Conservation (phyloP, 768 basidiomycete species). For the Leucogyrophana mollusca region DNA sequence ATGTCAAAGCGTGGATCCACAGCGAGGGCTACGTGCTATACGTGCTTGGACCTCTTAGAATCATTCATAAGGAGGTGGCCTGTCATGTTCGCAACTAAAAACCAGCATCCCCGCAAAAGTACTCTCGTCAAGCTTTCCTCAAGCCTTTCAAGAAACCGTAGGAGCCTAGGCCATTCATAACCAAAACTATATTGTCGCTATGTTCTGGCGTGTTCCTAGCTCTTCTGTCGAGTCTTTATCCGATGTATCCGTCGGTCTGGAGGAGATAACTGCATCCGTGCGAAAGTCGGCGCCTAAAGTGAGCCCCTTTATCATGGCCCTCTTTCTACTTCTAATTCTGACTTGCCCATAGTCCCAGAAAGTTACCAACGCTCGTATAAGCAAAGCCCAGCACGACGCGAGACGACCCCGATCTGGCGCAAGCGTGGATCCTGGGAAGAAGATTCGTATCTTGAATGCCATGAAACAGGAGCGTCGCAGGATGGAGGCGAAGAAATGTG, state of each 20-base stretch:
- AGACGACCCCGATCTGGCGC: neutral
- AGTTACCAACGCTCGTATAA: constrained; percentile 1
- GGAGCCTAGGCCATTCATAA: constrained; percentile 1
- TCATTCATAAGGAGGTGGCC: neutral
- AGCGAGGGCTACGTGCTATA: constrained; percentile 9
- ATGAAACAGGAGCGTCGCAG: constrained; percentile 18
- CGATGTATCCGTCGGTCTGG: too few species aligned
- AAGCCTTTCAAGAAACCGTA: constrained; percentile 11
- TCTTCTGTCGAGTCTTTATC: constrained; percentile 1
- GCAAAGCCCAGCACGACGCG: constrained; percentile 1
- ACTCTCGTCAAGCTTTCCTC: neutral
- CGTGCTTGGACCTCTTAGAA: neutral
- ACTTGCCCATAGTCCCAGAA: constrained; percentile 1
- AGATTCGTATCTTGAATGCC: constrained; percentile 19
- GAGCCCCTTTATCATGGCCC: neutral
- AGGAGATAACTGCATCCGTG: too few species aligned
- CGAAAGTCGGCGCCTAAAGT: constrained; percentile 3
- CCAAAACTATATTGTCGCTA: too few species aligned
- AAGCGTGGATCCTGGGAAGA: neutral
- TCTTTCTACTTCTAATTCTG: neutral
- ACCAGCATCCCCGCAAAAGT: neutral
- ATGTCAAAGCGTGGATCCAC: constrained; percentile 8
- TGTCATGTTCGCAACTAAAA: neutral
- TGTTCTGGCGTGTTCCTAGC: neutral
- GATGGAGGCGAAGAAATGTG: constrained; percentile 10